A percentile compares a stretch with the other conserved stretches of the same genome.
Conservation (phyloP, 768 basidiomycete species). For the Lactarius akahatsu region DNA sequence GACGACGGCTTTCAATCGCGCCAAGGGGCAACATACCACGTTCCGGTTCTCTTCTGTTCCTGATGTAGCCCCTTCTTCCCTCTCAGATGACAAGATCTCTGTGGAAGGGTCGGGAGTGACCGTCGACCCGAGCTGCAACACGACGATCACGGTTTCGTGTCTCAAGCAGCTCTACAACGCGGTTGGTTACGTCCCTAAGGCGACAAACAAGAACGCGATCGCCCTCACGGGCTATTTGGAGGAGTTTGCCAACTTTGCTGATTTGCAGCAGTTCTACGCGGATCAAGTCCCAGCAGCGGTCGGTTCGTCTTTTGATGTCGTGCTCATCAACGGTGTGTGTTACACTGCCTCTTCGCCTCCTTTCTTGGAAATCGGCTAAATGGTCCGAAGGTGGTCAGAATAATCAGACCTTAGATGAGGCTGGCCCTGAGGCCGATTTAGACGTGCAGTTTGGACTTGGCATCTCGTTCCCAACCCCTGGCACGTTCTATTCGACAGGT, state of each 20-base stretch:
- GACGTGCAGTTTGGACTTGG: conserved; percentile 71
- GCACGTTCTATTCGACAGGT: conserved; percentile 60
- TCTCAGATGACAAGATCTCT: conserved; percentile 1
- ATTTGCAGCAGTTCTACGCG: conserved; percentile 37
- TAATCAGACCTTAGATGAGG: conserved; percentile 50
- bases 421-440: conserved; percentile 65
- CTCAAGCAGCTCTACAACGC: conserved; percentile 40
- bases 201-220: conserved; percentile 35
- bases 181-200: conserved; percentile 32
- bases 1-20: conserved; percentile 59
- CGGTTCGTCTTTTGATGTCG: conserved; percentile 48
- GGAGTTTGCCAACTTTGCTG: conserved; percentile 36
- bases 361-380: neutral
- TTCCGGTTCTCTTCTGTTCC: conserved; percentile 33
- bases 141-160: conserved; percentile 39
- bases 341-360: too few relatives aligned
- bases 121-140: conserved; percentile 39
- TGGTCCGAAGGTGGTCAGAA: conserved; percentile 51
- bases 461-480: conserved; percentile 57
- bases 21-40: conserved; percentile 42
- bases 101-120: conserved; percentile 3
- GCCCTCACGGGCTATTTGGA: conserved; percentile 40
- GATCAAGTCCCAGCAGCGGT: conserved; percentile 37
- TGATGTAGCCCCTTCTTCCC: neutral
- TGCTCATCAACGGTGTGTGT: conserved; percentile 56